Evolutionary conservation across 2,329 filamentous ascomycete species (phyloP), one percentile per base, ranked within the genome.

Genomic region (Teratosphaeria viscida): DNA sequence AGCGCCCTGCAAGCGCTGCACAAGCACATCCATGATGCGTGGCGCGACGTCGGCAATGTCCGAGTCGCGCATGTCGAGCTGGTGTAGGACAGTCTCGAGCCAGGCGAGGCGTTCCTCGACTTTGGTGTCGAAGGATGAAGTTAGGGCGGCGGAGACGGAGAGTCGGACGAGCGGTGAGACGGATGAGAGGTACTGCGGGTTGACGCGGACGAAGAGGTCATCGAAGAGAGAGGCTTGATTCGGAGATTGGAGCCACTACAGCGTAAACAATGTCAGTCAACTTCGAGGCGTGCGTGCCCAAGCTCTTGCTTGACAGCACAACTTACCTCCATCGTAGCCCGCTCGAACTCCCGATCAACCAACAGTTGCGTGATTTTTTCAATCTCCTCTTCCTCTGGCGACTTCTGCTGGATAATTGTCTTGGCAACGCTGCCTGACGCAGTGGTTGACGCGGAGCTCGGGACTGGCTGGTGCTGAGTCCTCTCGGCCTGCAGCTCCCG

Each of bases 351-450:
- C 26, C 82, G 82, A 34, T 81, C 78, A 39, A 80, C 77, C 74
- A 94, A 84, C 52, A 85, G 75, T 55, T 78, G 74, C 56, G 85
- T 83, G 60, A 92, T 85, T 27, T 79, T 75, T 19, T 82, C 78
- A 26, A 87, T 79, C 67, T 90, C 85, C 6, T 76, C 63, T 55
- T 84, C 79, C 64, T 81, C 80, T 11, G 63, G 59, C 67, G 78
- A 66, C 65, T 78, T 68, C 74, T 78, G 72, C 64, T 76, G 70
- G 26, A 68, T 71, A 23, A 68, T 67, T 29, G 72, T 67, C 19
- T 68, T 68, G 12, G 66, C 64, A n/a, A n/a, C 43, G n/a, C 43
- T 49, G n/a, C 43, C 43, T 49, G 61, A 16, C 43, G 59, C 52
- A 32, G 58, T 52, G 27, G 59, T 55, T 11, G 60, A 57, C 7